A percentile compares a stretch with the other conserved stretches of the same genome.
phyloP scores from a whole-genome alignment of 495 filamentous ascomycete species.

The Trichoderma reesei region DNA sequence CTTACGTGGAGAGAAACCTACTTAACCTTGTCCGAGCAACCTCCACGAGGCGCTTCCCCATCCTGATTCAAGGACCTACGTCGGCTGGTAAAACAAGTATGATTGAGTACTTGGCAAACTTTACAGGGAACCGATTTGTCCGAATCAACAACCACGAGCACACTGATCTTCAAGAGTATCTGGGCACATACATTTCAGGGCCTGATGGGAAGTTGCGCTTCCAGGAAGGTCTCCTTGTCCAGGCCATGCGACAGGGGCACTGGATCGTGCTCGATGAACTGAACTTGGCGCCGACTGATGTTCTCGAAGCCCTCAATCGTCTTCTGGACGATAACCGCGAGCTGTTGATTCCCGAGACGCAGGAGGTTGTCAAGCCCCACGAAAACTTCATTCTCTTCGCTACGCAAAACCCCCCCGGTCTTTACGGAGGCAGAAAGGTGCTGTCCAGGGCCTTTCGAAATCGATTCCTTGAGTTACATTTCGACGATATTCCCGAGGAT shows the following conservation, averaged over 20 bases:
- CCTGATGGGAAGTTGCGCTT: conserved; percentile 75
- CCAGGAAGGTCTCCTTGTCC: conserved; percentile 89
- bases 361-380: conserved; percentile 84
- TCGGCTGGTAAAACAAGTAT: conserved; percentile 98
- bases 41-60: conserved; percentile 82
- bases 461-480: conserved; percentile 93
- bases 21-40: conserved; percentile 87
- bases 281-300: conserved; percentile 92
- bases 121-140: conserved; percentile 92
- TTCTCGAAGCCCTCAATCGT: conserved; percentile 89
- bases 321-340: conserved; percentile 97
- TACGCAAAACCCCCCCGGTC: conserved; percentile 94
- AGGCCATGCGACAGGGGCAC: conserved; percentile 82
- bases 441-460: conserved; percentile 93
- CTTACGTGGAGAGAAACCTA: conserved; percentile 87
- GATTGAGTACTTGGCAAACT: conserved; percentile 95
- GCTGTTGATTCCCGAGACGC: conserved; percentile 91
- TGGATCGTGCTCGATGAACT: conserved; percentile 98
- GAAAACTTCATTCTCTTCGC: conserved; percentile 96
- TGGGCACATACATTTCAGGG: conserved; percentile 86
- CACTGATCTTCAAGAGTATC: conserved; percentile 95
- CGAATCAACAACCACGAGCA: conserved; percentile 99
- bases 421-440: conserved; percentile 90
- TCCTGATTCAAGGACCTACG: conserved; percentile 94
- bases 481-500: conserved; percentile 93